These are phyloP conservation scores for Coemansia sp. DNA, from an alignment of 192 early-diverging fungal species.

Conservation along the genomic window DNA sequence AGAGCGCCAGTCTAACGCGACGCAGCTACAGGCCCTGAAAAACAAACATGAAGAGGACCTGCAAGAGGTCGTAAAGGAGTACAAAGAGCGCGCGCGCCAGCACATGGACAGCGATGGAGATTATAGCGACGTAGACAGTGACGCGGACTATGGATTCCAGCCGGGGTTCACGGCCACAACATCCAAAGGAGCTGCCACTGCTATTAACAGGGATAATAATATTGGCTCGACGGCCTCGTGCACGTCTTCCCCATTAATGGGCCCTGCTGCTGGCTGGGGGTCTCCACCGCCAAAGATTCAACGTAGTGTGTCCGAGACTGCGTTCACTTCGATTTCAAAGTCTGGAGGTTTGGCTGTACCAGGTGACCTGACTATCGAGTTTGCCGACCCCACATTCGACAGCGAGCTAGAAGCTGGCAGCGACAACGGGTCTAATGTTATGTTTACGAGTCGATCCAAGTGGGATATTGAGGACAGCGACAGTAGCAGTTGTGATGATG, in stretches of 20 bases:
- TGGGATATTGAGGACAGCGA: slow-evolving; percentile 7
- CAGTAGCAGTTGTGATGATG: slow-evolving; percentile 4
- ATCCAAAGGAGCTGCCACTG: neutral
- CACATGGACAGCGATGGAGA: slow-evolving; percentile 15
- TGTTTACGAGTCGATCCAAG: slow-evolving; percentile 3
- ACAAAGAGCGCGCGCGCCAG: slow-evolving; percentile 18
- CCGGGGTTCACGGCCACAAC: slow-evolving; percentile 21
- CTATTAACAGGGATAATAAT: neutral
- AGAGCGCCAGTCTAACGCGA: slow-evolving; percentile 44
- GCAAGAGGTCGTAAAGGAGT: slow-evolving; percentile 27
- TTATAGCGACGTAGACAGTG: slow-evolving; percentile 25
- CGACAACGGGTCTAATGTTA: neutral
- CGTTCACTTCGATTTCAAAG: slow-evolving; percentile 5
- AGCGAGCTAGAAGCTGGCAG: neutral
- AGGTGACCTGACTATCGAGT: slow-evolving; percentile 21
- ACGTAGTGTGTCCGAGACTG: slow-evolving; percentile 24
- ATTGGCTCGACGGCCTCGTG: slow-evolving; percentile 9
- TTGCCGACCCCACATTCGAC: neutral
- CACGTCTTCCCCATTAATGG: slow-evolving; percentile 24
- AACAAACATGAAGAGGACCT: slow-evolving; percentile 48
- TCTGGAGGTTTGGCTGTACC: neutral
- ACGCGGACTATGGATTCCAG: slow-evolving; percentile 18
- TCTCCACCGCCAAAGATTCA: slow-evolving; percentile 16
- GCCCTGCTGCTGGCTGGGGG: neutral
- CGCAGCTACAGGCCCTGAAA: slow-evolving; percentile 28